Evolutionary conservation across 441 rosid species (phyloP), one percentile per base, ranked within the genome.

Genomic region (Caryocar brasiliense): DNA sequence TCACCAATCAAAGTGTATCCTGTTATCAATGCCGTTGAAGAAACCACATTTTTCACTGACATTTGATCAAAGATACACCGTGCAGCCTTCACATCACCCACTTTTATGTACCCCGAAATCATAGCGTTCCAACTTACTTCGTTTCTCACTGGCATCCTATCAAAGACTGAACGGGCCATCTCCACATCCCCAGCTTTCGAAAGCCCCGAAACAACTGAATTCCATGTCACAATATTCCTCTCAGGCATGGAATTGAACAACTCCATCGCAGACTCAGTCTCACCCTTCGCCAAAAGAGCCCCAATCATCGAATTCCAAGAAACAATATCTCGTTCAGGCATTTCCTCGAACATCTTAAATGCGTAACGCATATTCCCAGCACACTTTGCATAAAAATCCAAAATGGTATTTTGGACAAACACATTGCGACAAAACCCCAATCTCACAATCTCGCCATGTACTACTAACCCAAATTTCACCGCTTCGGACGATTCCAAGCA

Each of bases 261-360:
- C 24, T 19, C 37, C 19, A 62, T 33, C 1, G 63, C 69, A 13
- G 30, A 44, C 5, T 49, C 47, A 8, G 52, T 20, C 42, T 58
- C 39, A 11, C 67, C 70, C 21, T 32, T 47, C 13, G 26, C 54
- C 58, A 64, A 51, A 21, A 22, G 48, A 0, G 58, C 70, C 7
- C 55, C 23, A 38, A 67, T 59, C 59, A 67, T 67, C 5, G 66
- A 62, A 59, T 67, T 59, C 77, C 64, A 67, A 0, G 73, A 63
- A 39, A 63, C 67, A 2, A 63, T 34, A 29, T 67, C 73, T 56
- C 56, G 59, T 0, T 59, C 39, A 5, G 47, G 57, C 64, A 66
- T 71, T 62, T 63, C 67, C n/a, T 59, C 70, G 34, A 63, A 66
- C 61, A 62, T 37, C 38, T 24, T 34, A 25, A 58, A 33, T 4